A percentile compares a stretch with the other conserved stretches of the same genome.
Evolutionary conservation across 73 alveolate genomes (phyloP).

Genomic region (Symbiodinium pilosum): DNA sequence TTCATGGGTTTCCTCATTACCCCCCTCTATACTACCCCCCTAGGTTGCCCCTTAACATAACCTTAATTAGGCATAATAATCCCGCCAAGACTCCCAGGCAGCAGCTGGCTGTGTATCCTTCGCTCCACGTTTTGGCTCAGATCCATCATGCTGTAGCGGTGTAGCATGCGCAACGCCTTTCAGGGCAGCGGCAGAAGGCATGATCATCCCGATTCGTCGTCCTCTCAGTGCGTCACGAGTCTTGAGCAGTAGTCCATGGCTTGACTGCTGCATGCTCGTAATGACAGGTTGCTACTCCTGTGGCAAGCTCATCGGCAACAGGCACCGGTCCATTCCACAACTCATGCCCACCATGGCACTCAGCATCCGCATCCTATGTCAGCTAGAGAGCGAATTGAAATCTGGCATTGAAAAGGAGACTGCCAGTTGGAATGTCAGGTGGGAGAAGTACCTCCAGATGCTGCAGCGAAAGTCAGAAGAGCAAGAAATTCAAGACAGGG

Average conservation of each 20-base stretch:
- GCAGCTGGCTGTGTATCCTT: neutral
- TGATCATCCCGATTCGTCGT: constrained; percentile 82
- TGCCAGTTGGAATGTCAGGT: neutral
- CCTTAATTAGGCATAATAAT: too few relatives aligned
- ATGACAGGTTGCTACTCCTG: constrained; percentile 95
- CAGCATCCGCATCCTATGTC: neutral
- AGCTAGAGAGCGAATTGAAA: neutral
- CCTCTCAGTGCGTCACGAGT: neutral
- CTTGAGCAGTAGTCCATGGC: neutral
- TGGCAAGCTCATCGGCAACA: constrained; percentile 94
- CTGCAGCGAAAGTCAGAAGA: constrained; percentile 62
- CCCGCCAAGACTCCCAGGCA: too few relatives aligned
- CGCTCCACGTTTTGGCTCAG: neutral
- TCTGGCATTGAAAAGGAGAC: too few relatives aligned
- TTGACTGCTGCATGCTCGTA: neutral
- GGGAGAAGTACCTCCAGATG: constrained; percentile 94
- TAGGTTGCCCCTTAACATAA: too few relatives aligned
- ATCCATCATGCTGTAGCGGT: neutral
- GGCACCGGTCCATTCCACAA: neutral
- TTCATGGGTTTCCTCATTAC: too few relatives aligned
- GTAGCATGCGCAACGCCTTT: neutral
- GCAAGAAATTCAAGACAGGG: constrained; percentile 83
- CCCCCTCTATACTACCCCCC: too few relatives aligned
- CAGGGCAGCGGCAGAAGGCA: neutral
- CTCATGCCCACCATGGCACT: neutral